Base-by-base conservation (phyloP, 2,329 filamentous ascomycete genomes). In the Aspergillus terreus region DNA sequence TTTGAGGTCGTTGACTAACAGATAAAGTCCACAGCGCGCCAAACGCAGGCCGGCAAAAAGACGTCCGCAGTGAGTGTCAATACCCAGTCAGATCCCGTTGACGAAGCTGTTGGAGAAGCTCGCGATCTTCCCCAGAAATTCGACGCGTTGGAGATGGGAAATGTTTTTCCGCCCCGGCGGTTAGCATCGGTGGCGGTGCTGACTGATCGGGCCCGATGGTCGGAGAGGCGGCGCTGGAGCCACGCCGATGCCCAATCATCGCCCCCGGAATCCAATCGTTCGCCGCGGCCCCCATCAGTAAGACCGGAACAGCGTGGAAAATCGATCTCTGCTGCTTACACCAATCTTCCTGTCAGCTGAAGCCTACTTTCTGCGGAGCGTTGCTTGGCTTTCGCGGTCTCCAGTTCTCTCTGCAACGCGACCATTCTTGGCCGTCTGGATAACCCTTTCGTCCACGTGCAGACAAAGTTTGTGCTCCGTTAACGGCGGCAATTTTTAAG, bases 111-210 rank as follows among this genome's bases (percentile, higher is more conserved):
- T 30, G 51, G 32, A 15, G 17, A 33, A 33, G 49, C 32, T 14
- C 36, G 35, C 42, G 38, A 54, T 43, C 44, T 43, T 42, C 43
- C 38, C 38, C 43, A 49, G 49, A 47, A 49, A 49, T 58, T 56
- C 55, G 51, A 47, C 57, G 55, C 53, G 58, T 56, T 52, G 58
- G 54, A 46, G 23, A 30, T 38, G 49, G 55, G 35, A 46, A 44
- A 47, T 6, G 30, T 57, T 61, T 27, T 57, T 61, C 61, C 58
- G 45, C 10, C 43, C 54, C 57, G 57, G 49, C 53, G 56, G 53
- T 47, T 60, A 58, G 38, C 42, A 15, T 42, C 56, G 53, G 51
- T 36, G 30, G 15, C 12, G 38, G 9, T 23, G 27, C 19, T 47
- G 45, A 48, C 49, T 50, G 44, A 47, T 27, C 43, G 14, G 30